phyloP scores from a whole-genome alignment of 2,329 filamentous ascomycete species.

The Amauroascus verrucosus region DNA sequence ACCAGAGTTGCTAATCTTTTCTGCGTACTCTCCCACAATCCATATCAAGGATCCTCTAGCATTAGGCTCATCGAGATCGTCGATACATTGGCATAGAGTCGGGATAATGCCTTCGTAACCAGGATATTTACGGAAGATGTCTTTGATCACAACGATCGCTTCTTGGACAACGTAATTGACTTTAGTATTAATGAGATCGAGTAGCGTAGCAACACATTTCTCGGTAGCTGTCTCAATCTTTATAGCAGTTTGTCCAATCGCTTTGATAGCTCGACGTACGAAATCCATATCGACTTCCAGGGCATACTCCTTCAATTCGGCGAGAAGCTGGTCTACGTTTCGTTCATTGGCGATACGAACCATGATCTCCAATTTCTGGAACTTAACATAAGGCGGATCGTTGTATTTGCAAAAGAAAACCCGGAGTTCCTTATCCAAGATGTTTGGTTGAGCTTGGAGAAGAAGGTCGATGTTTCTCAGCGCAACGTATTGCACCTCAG shows the following conservation, averaged over 20 bases:
- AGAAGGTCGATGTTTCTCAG: constrained; percentile 92
- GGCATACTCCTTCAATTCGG: constrained; percentile 93
- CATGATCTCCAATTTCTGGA: constrained; percentile 98
- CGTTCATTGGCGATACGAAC: constrained; percentile 95
- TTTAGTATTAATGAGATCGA: constrained; percentile 93
- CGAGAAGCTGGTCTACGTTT: constrained; percentile 88
- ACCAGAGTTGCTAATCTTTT: constrained; percentile 98
- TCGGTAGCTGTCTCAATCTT: constrained; percentile 94
- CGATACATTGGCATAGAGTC: constrained; percentile 89
- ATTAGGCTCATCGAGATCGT: constrained; percentile 89
- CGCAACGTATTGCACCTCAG: constrained; percentile 96
- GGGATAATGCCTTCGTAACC: constrained; percentile 98
- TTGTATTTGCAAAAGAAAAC: constrained; percentile 99
- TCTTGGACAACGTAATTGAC: constrained; percentile 99
- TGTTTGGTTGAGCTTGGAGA: constrained; percentile 90
- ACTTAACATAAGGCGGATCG: constrained; percentile 92
- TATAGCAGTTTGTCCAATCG: constrained; percentile 95
- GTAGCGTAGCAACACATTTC: constrained; percentile 84
- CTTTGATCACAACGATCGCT: constrained; percentile 97
- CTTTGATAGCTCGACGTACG: constrained; percentile 83
- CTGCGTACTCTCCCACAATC: constrained; percentile 98
- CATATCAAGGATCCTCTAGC: constrained; percentile 87
- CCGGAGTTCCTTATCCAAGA: constrained; percentile 90
- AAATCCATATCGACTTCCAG: constrained; percentile 99
- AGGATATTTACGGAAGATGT: constrained; percentile 94